Percentiles rank a stretch among this genome's conserved stretches.
These are phyloP conservation scores for Coprinopsis strossmayeri DNA, from an alignment of 768 basidiomycete species.

Conservation along the genomic window DNA sequence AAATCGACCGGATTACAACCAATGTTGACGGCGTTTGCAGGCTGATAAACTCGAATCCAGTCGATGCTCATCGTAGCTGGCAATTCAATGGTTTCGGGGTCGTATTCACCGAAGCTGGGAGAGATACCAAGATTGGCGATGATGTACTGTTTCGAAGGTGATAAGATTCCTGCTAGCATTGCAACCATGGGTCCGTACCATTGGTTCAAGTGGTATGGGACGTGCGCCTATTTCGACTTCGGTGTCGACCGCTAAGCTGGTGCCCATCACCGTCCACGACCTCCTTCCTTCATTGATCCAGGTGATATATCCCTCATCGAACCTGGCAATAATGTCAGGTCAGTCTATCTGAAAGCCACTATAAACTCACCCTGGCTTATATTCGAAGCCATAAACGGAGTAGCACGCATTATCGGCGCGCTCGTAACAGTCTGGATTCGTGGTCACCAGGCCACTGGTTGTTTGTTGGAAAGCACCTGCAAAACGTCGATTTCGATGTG, in stretches of 20 bases:
- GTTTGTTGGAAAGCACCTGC: constrained; percentile 57
- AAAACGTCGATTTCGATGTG: constrained; percentile 15
- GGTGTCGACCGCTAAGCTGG: constrained; percentile 44
- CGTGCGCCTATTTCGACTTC: constrained; percentile 44
- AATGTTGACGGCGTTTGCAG: constrained; percentile 39
- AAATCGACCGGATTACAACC: constrained; percentile 61
- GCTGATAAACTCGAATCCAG: constrained; percentile 70
- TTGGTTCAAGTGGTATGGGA: constrained; percentile 57
- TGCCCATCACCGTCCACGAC: constrained; percentile 50
- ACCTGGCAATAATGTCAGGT: neutral
- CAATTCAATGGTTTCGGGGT: constrained; percentile 44
- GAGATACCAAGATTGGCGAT: constrained; percentile 66
- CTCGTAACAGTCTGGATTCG: constrained; percentile 65
- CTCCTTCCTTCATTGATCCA: constrained; percentile 60
- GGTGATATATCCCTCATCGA: constrained; percentile 46
- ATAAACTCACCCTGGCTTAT: constrained; percentile 36
- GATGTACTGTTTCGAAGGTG: constrained; percentile 47
- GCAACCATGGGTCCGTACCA: constrained; percentile 31
- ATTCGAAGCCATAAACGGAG: constrained; percentile 41
- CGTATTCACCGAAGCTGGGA: constrained; percentile 55
- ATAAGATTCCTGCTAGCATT: no score
- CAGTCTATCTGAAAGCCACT: neutral
- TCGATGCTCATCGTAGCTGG: constrained; percentile 63
- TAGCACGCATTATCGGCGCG: constrained; percentile 21
- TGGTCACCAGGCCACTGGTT: constrained; percentile 56